phyloP scores from a whole-genome alignment of 345 rosid species.

The Conringia planisiliqua region DNA sequence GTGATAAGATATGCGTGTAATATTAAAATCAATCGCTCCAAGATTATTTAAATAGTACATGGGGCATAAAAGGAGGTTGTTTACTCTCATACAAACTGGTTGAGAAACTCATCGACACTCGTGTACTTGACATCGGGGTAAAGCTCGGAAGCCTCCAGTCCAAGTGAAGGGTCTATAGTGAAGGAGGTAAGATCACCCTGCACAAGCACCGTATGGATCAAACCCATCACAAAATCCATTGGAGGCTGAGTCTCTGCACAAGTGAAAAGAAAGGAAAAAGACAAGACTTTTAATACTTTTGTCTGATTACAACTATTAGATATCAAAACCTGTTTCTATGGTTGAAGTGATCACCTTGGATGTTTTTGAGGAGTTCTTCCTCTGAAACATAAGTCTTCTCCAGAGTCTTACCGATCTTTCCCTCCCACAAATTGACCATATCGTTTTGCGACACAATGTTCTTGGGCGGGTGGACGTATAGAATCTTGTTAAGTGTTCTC shows the following conservation, averaged over 20 bases:
- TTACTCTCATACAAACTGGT: slow-evolving; percentile 30
- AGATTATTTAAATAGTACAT: neutral
- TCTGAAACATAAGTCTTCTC: slow-evolving; percentile 52
- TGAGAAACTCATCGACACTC: slow-evolving; percentile 41
- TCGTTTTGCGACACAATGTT: slow-evolving; percentile 69
- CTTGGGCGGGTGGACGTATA: slow-evolving; percentile 65
- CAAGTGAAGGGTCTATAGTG: slow-evolving; percentile 35
- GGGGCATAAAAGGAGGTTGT: neutral
- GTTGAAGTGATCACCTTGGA: slow-evolving; percentile 46
- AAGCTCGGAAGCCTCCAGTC: slow-evolving; percentile 56
- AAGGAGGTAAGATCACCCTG: slow-evolving; percentile 42
- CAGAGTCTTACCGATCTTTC: slow-evolving; percentile 57
- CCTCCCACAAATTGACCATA: slow-evolving; percentile 65
- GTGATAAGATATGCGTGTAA: neutral
- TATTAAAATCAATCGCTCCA: neutral
- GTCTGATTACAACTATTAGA: neutral
- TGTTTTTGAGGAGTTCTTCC: slow-evolving; percentile 56
- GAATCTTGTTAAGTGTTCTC: slow-evolving; percentile 51
- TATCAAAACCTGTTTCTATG: neutral
- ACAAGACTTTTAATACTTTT: neutral
- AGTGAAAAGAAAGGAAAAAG: neutral
- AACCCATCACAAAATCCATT: slow-evolving; percentile 30
- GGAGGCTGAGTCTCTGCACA: slow-evolving; percentile 61
- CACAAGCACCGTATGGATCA: slow-evolving; percentile 36
- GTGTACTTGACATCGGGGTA: slow-evolving; percentile 56